Evolutionary conservation across 1,284 basidiomycete genomes (phyloP).

Genomic region (Meira miltonrushii): DNA sequence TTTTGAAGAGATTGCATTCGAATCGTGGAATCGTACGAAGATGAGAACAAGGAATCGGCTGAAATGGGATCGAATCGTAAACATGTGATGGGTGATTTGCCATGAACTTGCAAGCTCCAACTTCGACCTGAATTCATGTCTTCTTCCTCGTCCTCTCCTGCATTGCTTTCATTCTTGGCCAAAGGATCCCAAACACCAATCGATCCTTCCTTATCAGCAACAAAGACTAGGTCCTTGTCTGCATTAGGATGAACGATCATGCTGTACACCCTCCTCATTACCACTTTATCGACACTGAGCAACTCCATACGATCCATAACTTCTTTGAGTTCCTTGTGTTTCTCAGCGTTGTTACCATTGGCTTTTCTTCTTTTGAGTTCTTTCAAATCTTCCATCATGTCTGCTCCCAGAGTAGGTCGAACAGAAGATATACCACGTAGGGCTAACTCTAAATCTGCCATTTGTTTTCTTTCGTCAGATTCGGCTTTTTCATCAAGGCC

Average conservation of each 20-base stretch:
- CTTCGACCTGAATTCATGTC: slow-evolving; percentile 25
- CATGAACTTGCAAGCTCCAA: slow-evolving; percentile 41
- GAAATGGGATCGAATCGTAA: slow-evolving; percentile 44
- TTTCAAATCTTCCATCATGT: slow-evolving; percentile 19
- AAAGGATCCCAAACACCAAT: slow-evolving; percentile 47
- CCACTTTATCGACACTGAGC: slow-evolving; percentile 32
- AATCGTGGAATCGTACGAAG: slow-evolving; percentile 44
- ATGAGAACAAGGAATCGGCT: slow-evolving; percentile 30
- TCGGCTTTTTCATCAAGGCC: slow-evolving; percentile 24
- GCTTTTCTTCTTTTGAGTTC: slow-evolving; percentile 6
- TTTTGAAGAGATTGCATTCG: slow-evolving; percentile 35
- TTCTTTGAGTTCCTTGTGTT: slow-evolving; percentile 22
- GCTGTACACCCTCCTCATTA: slow-evolving; percentile 36
- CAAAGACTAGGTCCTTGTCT: slow-evolving; percentile 45
- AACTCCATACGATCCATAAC: slow-evolving; percentile 40
- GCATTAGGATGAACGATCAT: slow-evolving; percentile 41
- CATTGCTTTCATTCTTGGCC: slow-evolving; percentile 7
- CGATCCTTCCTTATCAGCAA: slow-evolving; percentile 45
- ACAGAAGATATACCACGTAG: neutral
- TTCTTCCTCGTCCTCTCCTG: slow-evolving; percentile 20
- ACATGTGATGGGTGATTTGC: slow-evolving; percentile 38
- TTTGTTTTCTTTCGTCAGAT: slow-evolving; percentile 18
- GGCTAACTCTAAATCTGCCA: slow-evolving; percentile 12
- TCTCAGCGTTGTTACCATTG: slow-evolving; percentile 12
- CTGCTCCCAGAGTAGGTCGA: slow-evolving; percentile 12